Evolutionary conservation across 2,329 filamentous ascomycete species (phyloP), one percentile per base, ranked within the genome.

Genomic region (Fusarium avenaceum): DNA sequence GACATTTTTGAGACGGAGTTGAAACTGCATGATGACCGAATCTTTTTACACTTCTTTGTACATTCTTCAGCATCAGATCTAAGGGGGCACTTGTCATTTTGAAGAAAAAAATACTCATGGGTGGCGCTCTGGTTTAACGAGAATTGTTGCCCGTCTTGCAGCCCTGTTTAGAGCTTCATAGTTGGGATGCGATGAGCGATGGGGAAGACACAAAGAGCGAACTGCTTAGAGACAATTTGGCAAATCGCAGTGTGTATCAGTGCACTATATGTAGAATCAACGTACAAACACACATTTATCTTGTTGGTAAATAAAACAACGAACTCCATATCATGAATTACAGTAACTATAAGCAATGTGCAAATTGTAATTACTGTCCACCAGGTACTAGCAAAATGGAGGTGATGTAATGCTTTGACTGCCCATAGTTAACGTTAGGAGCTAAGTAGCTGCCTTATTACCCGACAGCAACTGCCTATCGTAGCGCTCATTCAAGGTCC

Each of bases 371-470:
- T 24, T 22, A 6, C 22, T 22, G 22, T 22, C 22, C 22, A 22
- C 6, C 4, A 22, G 22, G 22, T 43, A 46, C 20, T n/a, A 26
- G 14, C 13, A 24, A 24, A 24, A 30, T 28, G 49, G 38, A 53
- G 55, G 70, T 73, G 71, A 74, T 74, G 68, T 72, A 71, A 74
- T 74, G 33, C 20, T 44, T 55, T 40, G 56, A 44, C 15, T 45
- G 33, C 7, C n/a, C n/a, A 57, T 46, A 44, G 30, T 49, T 24
- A 24, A 24, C 24, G 24, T 24, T 47, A 35, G 32, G 28, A 56
- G 57, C 44, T 59, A 38, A 19, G 22, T 49, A 68, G 66, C 44
- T 57, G 65, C 56, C 51, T 66, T 57, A 62, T 26, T 33, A 28
- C 35, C 57, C 35, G 17, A 39, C 26, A 60, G 44, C 32, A 51